Evolutionary conservation across 176 grass and related monocot species (phyloP).

Genomic region (Oryza coarctata): DNA sequence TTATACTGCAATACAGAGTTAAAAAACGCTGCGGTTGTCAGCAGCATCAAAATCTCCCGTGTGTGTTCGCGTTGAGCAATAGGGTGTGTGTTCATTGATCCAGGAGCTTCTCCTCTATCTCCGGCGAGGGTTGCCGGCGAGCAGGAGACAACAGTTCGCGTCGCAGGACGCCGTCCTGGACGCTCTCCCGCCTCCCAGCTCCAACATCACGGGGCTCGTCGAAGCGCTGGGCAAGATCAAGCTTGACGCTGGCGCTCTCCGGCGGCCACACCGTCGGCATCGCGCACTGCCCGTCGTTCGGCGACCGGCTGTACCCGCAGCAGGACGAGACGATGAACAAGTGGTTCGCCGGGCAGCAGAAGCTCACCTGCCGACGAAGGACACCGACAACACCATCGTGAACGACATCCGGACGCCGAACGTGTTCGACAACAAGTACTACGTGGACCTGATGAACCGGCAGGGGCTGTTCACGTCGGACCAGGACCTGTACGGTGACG

Average conservation of each 20-base stretch:
- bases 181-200: slow-evolving; percentile 16
- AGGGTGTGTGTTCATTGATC: too few relatives aligned
- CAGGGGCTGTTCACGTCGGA: slow-evolving; percentile 51
- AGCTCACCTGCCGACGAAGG: slow-evolving; percentile 18
- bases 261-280: slow-evolving; percentile 64
- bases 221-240: neutral
- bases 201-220: slow-evolving; percentile 25
- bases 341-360: slow-evolving; percentile 42
- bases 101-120: too few relatives aligned
- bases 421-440: slow-evolving; percentile 39
- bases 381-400: slow-evolving; percentile 31
- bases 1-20: too few relatives aligned
- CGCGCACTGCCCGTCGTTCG: slow-evolving; percentile 54
- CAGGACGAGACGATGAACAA: slow-evolving; percentile 44
- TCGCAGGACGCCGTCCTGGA: fast-evolving
- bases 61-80: too few relatives aligned
- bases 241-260: slow-evolving; percentile 53
- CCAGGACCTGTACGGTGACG: slow-evolving; percentile 43
- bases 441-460: slow-evolving; percentile 18
- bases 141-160: too few relatives aligned
- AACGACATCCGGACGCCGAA: slow-evolving; percentile 38
- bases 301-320: slow-evolving; percentile 29
- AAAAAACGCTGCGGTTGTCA: too few relatives aligned
- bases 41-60: too few relatives aligned
- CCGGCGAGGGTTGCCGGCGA: too few relatives aligned